Conservation (phyloP, 345 rosid genomes). For the Isatis tinctoria region DNA sequence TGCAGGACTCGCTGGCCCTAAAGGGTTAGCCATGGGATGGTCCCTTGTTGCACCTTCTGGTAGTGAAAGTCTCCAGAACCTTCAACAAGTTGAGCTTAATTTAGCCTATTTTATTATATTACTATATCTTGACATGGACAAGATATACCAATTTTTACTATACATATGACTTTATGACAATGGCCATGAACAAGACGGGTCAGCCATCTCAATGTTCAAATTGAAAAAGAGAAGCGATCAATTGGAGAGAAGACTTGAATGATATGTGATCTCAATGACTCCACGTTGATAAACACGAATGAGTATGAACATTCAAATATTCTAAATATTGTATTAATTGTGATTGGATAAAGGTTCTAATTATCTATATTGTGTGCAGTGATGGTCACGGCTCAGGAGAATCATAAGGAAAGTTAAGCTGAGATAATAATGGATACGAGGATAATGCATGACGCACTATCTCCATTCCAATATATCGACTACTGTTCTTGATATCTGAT, state of each 20-base stretch:
- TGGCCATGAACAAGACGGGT: slow-evolving; percentile 23
- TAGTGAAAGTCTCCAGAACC: slow-evolving; percentile 86
- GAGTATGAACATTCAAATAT: neutral
- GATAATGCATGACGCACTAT: slow-evolving; percentile 39
- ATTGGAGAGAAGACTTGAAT: slow-evolving; percentile 8
- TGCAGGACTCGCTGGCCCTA: slow-evolving; percentile 57
- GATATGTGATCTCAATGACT: slow-evolving; percentile 22
- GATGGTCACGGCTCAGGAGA: slow-evolving; percentile 17
- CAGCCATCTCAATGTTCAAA: slow-evolving; percentile 9
- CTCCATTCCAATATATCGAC: slow-evolving; percentile 11
- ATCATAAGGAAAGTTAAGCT: neutral
- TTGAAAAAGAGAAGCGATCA: slow-evolving; percentile 10
- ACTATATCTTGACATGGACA: neutral
- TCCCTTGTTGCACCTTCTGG: slow-evolving; percentile 68
- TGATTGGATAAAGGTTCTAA: no score
- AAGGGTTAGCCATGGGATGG: slow-evolving; percentile 75
- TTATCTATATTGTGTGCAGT: neutral
- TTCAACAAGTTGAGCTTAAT: slow-evolving; percentile 17
- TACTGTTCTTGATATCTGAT: slow-evolving; percentile 16
- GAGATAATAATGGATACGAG: slow-evolving; percentile 14
- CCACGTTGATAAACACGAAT: slow-evolving; percentile 16
- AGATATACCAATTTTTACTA: slow-evolving; percentile 14
- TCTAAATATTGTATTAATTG: neutral
- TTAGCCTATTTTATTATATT: neutral
- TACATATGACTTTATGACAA: slow-evolving; percentile 27